Percentiles rank a stretch among this genome's conserved stretches.
Conservation (phyloP, 2,329 filamentous ascomycete species). For the Dactylonectria macrodidyma region DNA sequence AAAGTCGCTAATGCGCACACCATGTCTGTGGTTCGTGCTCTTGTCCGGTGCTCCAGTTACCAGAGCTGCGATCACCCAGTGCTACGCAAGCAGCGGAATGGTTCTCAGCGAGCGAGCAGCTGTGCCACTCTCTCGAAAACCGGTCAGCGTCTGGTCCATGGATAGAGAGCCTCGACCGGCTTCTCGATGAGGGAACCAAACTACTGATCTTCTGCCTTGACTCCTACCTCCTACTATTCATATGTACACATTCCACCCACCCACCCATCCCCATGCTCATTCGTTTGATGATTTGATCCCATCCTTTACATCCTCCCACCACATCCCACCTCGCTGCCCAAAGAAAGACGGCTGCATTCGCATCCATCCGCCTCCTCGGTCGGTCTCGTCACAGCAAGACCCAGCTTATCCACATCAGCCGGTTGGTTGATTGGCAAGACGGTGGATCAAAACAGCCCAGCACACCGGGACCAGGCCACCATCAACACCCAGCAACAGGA, state of each 20-base stretch:
- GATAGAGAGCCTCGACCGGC: conserved; percentile 7
- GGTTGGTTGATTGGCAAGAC: conserved; percentile 3
- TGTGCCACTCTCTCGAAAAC: conserved; percentile 30
- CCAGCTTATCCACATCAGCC: conserved; percentile 17
- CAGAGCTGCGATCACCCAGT: not conserved
- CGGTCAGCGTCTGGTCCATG: conserved; percentile 25
- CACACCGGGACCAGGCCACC: conserved; percentile 20
- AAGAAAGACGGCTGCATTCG: conserved; percentile 24
- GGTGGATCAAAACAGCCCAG: conserved; percentile 24
- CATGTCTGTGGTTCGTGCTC: too few relatives aligned
- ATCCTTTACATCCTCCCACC: conserved; percentile 6
- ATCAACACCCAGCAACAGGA: not conserved
- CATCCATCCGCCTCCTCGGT: conserved; percentile 6
- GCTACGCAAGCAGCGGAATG: conserved; percentile 28
- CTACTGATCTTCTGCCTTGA: conserved; percentile 6
- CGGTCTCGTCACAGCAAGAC: conserved; percentile 21
- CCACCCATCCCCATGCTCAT: not conserved
- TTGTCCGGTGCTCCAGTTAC: too few relatives aligned
- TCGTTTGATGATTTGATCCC: not conserved
- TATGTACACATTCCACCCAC: conserved; percentile 7
- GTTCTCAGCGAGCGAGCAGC: conserved; percentile 17
- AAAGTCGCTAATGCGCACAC: too few relatives aligned
- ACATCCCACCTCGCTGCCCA: conserved; percentile 12
- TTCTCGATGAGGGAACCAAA: conserved; percentile 20
- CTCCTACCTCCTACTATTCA: not conserved